phyloP scores from a whole-genome alignment of 2,329 filamentous ascomycete genomes.

The Paecilomyces sp. region DNA sequence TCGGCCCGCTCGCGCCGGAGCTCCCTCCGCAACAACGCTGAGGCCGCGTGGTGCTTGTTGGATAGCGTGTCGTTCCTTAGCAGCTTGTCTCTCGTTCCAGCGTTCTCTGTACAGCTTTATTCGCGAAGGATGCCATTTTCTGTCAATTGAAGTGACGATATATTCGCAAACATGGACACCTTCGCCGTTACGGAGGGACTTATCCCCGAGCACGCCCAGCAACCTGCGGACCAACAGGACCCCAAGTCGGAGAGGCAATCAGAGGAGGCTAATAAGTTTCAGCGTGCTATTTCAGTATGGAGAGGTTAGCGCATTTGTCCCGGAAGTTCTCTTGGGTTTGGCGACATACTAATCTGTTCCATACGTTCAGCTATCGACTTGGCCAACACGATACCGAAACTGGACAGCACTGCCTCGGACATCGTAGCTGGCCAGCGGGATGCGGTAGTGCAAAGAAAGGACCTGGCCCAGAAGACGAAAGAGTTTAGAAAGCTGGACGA shows the following conservation, averaged over 20 bases:
- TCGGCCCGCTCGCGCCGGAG: conserved; percentile 25
- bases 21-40: conserved; percentile 6
- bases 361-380: conserved; percentile 68
- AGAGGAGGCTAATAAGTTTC: conserved; percentile 82
- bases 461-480: conserved; percentile 97
- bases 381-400: conserved; percentile 69
- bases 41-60: conserved; percentile 1
- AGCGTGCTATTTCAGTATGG: conserved; percentile 93
- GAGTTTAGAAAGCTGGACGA: conserved; percentile 95
- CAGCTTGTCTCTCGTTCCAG: background rate
- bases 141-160: background rate
- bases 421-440: conserved; percentile 90
- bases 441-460: conserved; percentile 91
- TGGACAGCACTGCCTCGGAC: conserved; percentile 91
- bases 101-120: background rate
- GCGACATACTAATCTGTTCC: background rate
- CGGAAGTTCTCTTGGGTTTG: conserved; percentile 1
- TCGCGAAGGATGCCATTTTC: conserved; percentile 3
- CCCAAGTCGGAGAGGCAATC: conserved; percentile 23
- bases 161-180: conserved; percentile 30
- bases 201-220: conserved; percentile 21
- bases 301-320: conserved; percentile 56
- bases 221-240: conserved; percentile 17
- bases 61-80: background rate
- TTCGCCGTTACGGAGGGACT: conserved; percentile 36